phyloP scores from a whole-genome alignment of 1,139 yeast genomes.

The Protomyces inouyei region DNA sequence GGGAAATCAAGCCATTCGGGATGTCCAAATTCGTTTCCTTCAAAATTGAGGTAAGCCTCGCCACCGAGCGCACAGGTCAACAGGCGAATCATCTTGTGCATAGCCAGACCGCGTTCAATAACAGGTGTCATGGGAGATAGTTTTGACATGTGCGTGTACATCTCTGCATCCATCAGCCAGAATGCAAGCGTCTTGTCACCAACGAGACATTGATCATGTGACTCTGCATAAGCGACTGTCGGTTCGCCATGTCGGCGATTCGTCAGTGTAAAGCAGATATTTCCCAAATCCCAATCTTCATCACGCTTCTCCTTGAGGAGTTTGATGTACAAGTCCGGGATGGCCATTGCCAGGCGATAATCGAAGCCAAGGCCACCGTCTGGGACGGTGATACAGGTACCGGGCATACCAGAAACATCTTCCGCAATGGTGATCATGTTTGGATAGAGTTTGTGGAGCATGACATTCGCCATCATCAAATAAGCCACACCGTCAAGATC shows the following conservation, averaged over 20 bases:
- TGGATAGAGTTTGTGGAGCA: conserved; percentile 55
- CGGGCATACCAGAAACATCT: conserved; percentile 97
- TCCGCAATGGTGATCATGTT: conserved; percentile 81
- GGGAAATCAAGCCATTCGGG: conserved; percentile 99
- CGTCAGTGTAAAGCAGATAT: conserved; percentile 72
- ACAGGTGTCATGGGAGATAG: conserved; percentile 67
- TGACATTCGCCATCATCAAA: conserved; percentile 77
- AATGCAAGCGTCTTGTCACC: conserved; percentile 96
- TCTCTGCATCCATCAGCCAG: conserved; percentile 95
- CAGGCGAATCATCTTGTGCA: conserved; percentile 85
- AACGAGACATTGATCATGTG: conserved; percentile 95
- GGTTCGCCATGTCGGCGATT: conserved; percentile 86
- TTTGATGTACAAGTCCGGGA: conserved; percentile 99
- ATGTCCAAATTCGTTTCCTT: conserved; percentile 97
- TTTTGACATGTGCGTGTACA: conserved; percentile 92
- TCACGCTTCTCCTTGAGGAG: conserved; percentile 74
- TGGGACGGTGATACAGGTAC: conserved; percentile 67
- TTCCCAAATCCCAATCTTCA: conserved; percentile 87
- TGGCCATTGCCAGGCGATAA: conserved; percentile 91
- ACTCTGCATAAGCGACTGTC: conserved; percentile 89
- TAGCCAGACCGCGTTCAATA: conserved; percentile 80
- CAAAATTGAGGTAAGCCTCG: conserved; percentile 91
- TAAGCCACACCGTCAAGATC: conserved; percentile 85
- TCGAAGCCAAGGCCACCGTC: conserved; percentile 91
- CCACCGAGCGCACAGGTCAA: conserved; percentile 88